These are phyloP conservation scores for Imleria badia DNA, from an alignment of 768 basidiomycete species.

Conservation along the genomic window DNA sequence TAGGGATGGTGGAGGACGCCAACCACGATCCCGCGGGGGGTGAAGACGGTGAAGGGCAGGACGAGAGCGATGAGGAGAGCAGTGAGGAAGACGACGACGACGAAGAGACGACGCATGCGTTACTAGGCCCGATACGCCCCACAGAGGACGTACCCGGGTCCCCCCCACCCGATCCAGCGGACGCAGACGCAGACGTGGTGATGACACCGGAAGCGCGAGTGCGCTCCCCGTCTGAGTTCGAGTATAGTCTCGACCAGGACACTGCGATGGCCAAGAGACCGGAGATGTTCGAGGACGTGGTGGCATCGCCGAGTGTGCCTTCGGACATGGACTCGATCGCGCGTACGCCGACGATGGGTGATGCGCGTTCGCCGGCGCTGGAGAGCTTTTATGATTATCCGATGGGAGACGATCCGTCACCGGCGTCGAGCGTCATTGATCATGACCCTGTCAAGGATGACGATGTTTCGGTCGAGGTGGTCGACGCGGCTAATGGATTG, in stretches of 20 bases:
- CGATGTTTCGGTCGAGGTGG: background rate
- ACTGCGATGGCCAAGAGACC: background rate
- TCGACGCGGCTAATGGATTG: background rate
- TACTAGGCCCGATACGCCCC: slow-evolving; percentile 18
- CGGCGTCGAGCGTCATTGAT: slow-evolving; percentile 29
- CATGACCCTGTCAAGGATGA: slow-evolving; percentile 23
- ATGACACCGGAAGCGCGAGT: background rate
- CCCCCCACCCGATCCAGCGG: background rate
- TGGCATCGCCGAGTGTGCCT: slow-evolving; percentile 22
- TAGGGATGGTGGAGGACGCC: slow-evolving; percentile 16
- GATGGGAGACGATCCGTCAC: slow-evolving; percentile 24
- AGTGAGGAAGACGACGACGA: slow-evolving; percentile 38
- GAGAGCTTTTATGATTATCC: slow-evolving; percentile 26
- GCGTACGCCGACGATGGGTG: slow-evolving; percentile 23
- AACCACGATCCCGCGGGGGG: background rate
- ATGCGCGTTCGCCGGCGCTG: slow-evolving; percentile 20
- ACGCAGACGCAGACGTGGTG: background rate
- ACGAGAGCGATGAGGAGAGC: slow-evolving; percentile 41
- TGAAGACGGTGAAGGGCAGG: slow-evolving; percentile 19
- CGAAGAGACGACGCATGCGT: slow-evolving; percentile 28
- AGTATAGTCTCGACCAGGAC: slow-evolving; percentile 1
- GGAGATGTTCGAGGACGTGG: slow-evolving; percentile 12
- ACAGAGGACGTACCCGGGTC: background rate
- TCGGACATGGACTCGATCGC: slow-evolving; percentile 28
- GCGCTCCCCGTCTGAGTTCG: slow-evolving; percentile 14